Percentiles rank a stretch among this genome's conserved stretches.
Conservation (phyloP, 139 green algal genomes). For the Spirogloea muscicola region DNA sequence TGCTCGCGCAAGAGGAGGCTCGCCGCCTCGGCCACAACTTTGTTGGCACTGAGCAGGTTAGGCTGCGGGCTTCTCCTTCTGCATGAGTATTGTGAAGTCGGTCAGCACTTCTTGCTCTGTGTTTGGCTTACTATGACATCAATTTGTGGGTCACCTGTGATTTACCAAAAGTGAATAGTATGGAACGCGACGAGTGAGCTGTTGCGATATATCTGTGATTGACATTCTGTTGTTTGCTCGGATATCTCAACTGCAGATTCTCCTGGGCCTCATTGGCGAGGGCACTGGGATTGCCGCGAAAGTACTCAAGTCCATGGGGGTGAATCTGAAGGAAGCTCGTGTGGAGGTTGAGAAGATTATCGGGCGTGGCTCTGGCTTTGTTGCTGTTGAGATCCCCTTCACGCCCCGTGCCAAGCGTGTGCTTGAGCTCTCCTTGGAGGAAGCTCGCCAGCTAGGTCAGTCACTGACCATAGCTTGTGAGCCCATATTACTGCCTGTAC, state of each 20-base stretch:
- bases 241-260: no score
- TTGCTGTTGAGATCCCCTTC: conserved; percentile 98
- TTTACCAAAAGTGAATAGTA: no score
- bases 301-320: conserved; percentile 97
- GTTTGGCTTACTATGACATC: no score
- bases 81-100: no score
- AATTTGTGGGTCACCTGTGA: no score
- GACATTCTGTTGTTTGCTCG: no score
- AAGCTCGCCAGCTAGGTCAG: conserved; percentile 91
- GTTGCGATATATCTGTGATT: no score
- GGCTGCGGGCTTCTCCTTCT: no score
- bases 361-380: conserved; percentile 91
- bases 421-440: conserved; percentile 96
- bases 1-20: conserved; percentile 98
- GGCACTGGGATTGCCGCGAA: conserved; percentile 98
- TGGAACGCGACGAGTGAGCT: no score
- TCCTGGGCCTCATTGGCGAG: conserved; percentile 97
- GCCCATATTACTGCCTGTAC: not conserved
- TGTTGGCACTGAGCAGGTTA: conserved; percentile 98
- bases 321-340: conserved; percentile 97
- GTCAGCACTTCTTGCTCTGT: no score
- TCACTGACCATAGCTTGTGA: not conserved
- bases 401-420: conserved; percentile 97
- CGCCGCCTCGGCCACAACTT: conserved; percentile 95
- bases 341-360: conserved; percentile 99